Evolutionary conservation across 257 asterid genomes (phyloP).

Genomic region (Solanum paucissectum): DNA sequence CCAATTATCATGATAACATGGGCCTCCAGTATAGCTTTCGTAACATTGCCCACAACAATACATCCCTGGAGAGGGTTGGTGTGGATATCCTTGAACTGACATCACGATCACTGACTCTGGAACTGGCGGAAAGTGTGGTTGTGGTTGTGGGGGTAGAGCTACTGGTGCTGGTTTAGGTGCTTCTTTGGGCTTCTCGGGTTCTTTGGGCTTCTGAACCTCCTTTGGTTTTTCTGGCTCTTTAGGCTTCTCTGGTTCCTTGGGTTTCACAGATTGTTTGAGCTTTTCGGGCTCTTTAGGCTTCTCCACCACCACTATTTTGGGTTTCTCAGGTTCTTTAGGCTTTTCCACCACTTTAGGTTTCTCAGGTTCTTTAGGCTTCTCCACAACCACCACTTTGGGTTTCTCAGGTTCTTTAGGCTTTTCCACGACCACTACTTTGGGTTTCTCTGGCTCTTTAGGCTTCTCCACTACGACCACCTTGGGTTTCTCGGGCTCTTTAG

Average conservation of each 20-base stretch:
- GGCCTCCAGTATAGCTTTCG: slow-evolving; percentile 2
- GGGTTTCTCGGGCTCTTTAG: slow-evolving; percentile 8
- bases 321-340: background rate
- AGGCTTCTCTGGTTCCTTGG: background rate
- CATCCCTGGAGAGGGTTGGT: background rate
- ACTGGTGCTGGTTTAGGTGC: background rate
- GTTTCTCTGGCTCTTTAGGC: background rate
- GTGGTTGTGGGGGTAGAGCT: background rate
- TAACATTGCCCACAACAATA: slow-evolving; percentile 21
- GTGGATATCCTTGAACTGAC: slow-evolving; percentile 35
- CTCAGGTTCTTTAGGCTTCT: background rate
- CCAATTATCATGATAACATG: slow-evolving; percentile 29
- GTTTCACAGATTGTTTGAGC: background rate
- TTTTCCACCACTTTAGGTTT: slow-evolving; percentile 7
- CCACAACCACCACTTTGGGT: slow-evolving; percentile 10
- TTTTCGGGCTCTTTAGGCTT: slow-evolving; percentile 14
- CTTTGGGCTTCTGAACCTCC: background rate
- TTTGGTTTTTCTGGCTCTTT: slow-evolving; percentile 1
- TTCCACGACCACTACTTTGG: background rate
- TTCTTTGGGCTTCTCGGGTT: background rate
- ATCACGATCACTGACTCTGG: slow-evolving; percentile 13
- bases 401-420: slow-evolving; percentile 4
- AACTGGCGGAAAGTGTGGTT: background rate
- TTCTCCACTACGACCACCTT: background rate
- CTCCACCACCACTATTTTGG: slow-evolving; percentile 9